phyloP scores from a whole-genome alignment of 805 yeast genomes.

The Ogataea trehalophila region DNA sequence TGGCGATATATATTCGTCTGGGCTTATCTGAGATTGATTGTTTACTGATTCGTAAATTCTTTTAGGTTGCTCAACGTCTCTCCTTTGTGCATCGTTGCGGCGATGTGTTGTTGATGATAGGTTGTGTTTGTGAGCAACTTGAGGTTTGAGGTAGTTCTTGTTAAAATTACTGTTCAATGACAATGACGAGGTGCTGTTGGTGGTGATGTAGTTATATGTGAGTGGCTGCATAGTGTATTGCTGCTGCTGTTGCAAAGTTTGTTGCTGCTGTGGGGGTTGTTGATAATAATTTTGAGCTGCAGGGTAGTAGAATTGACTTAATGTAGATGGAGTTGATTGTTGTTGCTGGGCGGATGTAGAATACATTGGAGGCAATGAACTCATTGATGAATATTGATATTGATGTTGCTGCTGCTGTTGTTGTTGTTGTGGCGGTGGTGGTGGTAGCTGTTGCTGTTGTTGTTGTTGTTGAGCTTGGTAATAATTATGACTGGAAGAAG shows the following conservation, averaged over 20 bases:
- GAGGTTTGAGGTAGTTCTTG: too few species aligned
- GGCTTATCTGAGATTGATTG: constrained; percentile 13
- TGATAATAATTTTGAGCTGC: too few species aligned
- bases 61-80: not conserved
- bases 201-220: not conserved
- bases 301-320: too few species aligned
- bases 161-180: not conserved
- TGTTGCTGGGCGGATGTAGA: too few species aligned
- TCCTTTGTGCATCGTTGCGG: not conserved
- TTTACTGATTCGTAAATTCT: constrained; percentile 10
- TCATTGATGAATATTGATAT: too few species aligned
- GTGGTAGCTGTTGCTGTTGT: not conserved
- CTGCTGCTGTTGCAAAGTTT: constrained; percentile 1
- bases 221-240: not conserved
- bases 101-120: constrained; percentile 1
- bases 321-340: too few species aligned
- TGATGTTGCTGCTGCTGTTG: not conserved
- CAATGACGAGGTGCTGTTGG: not conserved
- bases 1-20: constrained; percentile 20
- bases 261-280: not conserved
- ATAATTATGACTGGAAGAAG: not conserved
- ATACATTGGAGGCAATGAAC: too few species aligned
- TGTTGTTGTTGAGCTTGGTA: not conserved
- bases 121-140: not conserved
- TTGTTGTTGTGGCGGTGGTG: not conserved